A percentile compares a stretch with the other conserved stretches of the same genome.
phyloP scores from a whole-genome alignment of 2,329 filamentous ascomycete genomes.

The Hypomyces rosellus region DNA sequence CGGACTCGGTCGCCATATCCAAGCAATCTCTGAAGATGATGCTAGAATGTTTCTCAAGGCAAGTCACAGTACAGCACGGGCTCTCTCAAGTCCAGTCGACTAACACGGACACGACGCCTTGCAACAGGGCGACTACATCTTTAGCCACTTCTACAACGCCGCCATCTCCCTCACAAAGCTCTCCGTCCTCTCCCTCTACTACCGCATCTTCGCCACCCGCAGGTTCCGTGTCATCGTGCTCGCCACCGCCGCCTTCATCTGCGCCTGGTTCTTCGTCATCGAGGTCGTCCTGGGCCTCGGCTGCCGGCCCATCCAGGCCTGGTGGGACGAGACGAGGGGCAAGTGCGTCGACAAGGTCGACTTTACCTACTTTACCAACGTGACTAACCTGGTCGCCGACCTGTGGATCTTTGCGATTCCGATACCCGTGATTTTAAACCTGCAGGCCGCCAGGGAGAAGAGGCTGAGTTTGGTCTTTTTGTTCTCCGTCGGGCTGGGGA shows the following conservation, averaged over 20 bases:
- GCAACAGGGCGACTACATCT: constrained; percentile 13
- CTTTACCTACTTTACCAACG: constrained; percentile 12
- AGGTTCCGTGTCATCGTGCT: constrained; percentile 8
- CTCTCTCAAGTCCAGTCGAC: too few species aligned
- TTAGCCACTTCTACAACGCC: constrained; percentile 14
- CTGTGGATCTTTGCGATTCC: constrained; percentile 13
- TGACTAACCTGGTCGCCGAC: constrained; percentile 10
- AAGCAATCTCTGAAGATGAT: constrained; percentile 1
- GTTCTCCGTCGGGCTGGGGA: constrained; percentile 13
- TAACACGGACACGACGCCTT: background rate
- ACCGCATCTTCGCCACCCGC: constrained; percentile 11
- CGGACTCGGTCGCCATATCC: constrained; percentile 12
- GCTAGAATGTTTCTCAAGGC: constrained; percentile 4
- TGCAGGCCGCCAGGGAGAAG: constrained; percentile 10
- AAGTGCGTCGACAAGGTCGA: constrained; percentile 12
- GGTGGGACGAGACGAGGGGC: constrained; percentile 6
- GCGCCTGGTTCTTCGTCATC: constrained; percentile 10
- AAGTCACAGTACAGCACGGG: background rate
- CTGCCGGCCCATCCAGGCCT: constrained; percentile 8
- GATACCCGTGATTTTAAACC: constrained; percentile 5
- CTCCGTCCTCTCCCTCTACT: constrained; percentile 11
- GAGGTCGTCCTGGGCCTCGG: constrained; percentile 14
- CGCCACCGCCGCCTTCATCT: constrained; percentile 8
- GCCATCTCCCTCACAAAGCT: constrained; percentile 13
- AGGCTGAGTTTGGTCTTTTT: constrained; percentile 8